Percentiles rank a stretch among this genome's conserved stretches.
Conservation (phyloP, 192 early-diverging fungal genomes). For the Backusella circina region DNA sequence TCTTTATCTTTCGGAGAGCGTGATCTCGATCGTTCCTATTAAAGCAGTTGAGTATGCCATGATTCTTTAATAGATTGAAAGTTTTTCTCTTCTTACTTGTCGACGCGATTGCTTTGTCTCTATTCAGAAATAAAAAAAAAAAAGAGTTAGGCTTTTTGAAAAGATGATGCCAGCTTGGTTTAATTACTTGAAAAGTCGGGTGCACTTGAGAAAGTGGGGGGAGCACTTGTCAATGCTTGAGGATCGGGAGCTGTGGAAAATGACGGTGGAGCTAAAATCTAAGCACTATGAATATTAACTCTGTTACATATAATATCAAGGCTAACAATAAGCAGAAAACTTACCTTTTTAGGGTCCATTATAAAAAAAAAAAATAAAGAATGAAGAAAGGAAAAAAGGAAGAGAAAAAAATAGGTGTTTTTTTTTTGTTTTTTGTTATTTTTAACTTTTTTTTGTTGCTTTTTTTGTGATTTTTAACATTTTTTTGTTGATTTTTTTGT, state of each 20-base stretch:
- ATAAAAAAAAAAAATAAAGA: too few species aligned
- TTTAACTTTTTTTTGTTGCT: too few species aligned
- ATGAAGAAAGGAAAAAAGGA: too few species aligned
- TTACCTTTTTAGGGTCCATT: not conserved
- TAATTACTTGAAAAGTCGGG: slow-evolving; percentile 12
- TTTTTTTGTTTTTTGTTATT: too few species aligned
- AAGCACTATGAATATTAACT: not conserved
- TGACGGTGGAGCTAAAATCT: slow-evolving; percentile 5
- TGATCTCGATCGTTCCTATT: not conserved
- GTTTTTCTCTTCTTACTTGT: not conserved
- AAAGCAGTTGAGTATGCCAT: not conserved
- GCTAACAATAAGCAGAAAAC: not conserved
- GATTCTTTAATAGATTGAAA: not conserved
- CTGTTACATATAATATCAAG: not conserved
- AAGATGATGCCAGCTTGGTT: not conserved
- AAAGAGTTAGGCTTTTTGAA: too few species aligned
- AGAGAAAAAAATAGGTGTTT: too few species aligned
- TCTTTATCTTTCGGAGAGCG: not conserved
- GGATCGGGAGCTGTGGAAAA: slow-evolving; percentile 9
- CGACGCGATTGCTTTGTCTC: not conserved
- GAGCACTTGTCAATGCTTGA: not conserved
- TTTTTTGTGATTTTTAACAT: too few species aligned
- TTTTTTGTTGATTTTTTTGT: too few species aligned
- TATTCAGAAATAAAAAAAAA: not conserved
- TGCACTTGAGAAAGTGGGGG: slow-evolving; percentile 2